Evolutionary conservation across 805 yeast genomes (phyloP), one percentile per base, ranked within the genome.

Genomic region (Blastobotrys parvus): DNA sequence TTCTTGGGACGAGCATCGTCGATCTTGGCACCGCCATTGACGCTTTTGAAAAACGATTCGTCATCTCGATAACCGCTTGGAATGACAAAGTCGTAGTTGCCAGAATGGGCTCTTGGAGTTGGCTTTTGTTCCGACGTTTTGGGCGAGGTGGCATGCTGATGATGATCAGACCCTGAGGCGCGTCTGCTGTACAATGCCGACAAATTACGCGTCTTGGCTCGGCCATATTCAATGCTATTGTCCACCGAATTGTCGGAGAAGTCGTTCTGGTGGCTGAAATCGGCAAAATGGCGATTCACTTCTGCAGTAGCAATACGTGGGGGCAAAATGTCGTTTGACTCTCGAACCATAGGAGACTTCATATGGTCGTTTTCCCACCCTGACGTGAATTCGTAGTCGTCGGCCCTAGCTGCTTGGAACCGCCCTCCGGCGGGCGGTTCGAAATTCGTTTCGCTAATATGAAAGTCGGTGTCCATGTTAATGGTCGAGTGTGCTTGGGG

Each of bases 21-120:
- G 7, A 7, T 11, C 33, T 17, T 33, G 34, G n/a, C 35, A 10
- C 15, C 4, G 45, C 29, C 19, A 16, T 25, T 27, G 29, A 37
- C 23, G 15, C 18, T 29, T 32, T 31, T 27, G 41, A 41, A 41
- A 38, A 49, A 45, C 13, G 49, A 45, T 25, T 41, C 46, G 34
- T 49, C 53, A 17, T 49, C 50, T 4, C 45, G 33, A 32, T 44
- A 49, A 17, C 41, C 53, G 18, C 44, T 39, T 4, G 53, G 53
- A 18, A 49, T 43, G 8, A 35, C 39, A 25, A 49, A 45, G n/a
- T 39, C 45, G 21, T 42, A 6, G 36, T 38, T 39, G 13, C n/a
- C 20, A 5, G 4, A 35, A 11, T 21, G 22, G 18, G 10, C 35
- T 30, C 23, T 41, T 22, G 31, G 43, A 22, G 32, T 33, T 29